Evolutionary conservation across 164 flowering plant species (phyloP).

Genomic region (grape (Vitis vinifera)): DNA sequence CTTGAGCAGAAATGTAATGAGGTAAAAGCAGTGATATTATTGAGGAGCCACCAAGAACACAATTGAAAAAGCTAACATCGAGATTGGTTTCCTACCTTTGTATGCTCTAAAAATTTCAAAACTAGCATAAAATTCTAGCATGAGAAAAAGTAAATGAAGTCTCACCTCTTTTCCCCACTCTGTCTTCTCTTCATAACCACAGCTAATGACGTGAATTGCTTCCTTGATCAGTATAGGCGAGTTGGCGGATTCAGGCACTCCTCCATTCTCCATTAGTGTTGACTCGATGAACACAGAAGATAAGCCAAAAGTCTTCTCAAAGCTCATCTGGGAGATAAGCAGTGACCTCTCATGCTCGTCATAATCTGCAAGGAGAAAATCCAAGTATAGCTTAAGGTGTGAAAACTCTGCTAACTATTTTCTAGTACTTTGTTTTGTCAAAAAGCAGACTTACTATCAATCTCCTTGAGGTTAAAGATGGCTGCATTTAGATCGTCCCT

Average conservation of each 20-base stretch:
- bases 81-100: neutral
- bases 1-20: too few relatives aligned
- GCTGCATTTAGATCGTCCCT: slow-evolving; percentile 93
- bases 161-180: slow-evolving; percentile 96
- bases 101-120: neutral
- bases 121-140: neutral
- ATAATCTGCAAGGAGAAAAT: slow-evolving; percentile 52
- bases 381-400: neutral
- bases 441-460: slow-evolving; percentile 63
- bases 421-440: neutral
- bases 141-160: neutral
- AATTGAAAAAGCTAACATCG: neutral
- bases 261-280: slow-evolving; percentile 93
- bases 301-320: slow-evolving; percentile 92
- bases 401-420: neutral
- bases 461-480: slow-evolving; percentile 88
- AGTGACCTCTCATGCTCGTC: slow-evolving; percentile 91
- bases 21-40: too few relatives aligned
- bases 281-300: slow-evolving; percentile 95
- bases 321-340: slow-evolving; percentile 89
- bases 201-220: slow-evolving; percentile 96
- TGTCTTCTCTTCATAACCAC: slow-evolving; percentile 97
- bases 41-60: too few relatives aligned
- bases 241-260: slow-evolving; percentile 77
- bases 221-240: slow-evolving; percentile 81